phyloP scores from a whole-genome alignment of 345 rosid genomes.

The Rhizophora mangle region DNA sequence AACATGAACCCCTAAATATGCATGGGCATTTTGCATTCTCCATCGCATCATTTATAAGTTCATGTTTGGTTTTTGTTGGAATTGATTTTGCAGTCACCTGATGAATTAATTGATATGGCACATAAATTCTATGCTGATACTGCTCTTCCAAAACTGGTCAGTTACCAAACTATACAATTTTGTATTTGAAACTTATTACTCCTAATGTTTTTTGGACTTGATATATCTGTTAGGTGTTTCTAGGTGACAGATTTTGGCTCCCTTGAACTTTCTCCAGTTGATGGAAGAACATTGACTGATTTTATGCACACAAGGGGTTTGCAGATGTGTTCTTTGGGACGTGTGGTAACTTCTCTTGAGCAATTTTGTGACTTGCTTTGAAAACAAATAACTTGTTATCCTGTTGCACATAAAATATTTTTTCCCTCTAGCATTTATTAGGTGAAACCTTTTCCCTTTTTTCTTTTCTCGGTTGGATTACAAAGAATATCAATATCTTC shows the following conservation, averaged over 20 bases:
- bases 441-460: no score
- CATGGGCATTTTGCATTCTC: not conserved
- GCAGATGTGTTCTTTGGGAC: constrained; percentile 38
- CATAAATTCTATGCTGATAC: constrained; percentile 28
- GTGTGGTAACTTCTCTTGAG: constrained; percentile 24
- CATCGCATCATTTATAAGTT: constrained; percentile 1
- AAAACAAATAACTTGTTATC: not conserved
- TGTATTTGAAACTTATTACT: not conserved
- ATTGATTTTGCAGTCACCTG: constrained; percentile 28
- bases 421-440: not conserved
- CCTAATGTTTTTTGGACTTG: constrained; percentile 12
- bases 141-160: constrained; percentile 38
- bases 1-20: not conserved
- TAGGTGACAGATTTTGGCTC: constrained; percentile 28
- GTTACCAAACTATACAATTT: constrained; percentile 23
- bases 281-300: constrained; percentile 36
- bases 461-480: no score
- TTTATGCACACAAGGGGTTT: constrained; percentile 39
- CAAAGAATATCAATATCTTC: no score
- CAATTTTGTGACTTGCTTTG: not conserved
- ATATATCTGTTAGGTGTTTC: constrained; percentile 13
- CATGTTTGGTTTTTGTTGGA: not conserved
- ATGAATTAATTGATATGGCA: constrained; percentile 35
- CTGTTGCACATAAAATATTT: not conserved
- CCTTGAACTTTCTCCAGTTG: constrained; percentile 28